Base-by-base conservation (phyloP, 164 flowering plant genomes). In the Aristolochia californica region DNA sequence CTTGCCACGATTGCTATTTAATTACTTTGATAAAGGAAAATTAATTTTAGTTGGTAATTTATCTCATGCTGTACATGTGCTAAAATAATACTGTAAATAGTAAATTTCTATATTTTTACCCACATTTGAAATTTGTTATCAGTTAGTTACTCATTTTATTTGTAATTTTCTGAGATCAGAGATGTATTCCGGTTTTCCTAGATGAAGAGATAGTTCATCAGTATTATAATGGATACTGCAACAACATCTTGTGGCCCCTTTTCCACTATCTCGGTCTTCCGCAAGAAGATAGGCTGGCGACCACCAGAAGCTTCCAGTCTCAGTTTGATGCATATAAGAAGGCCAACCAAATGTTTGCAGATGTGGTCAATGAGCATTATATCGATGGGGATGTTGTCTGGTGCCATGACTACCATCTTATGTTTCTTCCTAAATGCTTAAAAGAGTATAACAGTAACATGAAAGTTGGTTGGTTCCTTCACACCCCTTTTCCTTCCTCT, bases 391-490 rank as follows among this genome's bases (percentile, higher is more conserved):
- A 85, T 70, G 84, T 93, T 40, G 90, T 91, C 15, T 91, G 95
- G 98, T 85, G 87, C 70, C 96, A 91, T 70, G 96, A 91, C 72
- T 91, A 91, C 72, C 98, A 91, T 69, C 86, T 91, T 14, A 91
- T 91, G 96, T 91, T 76, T 64, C 90, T 91, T 54, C 96, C 96
- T 7, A 76, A 88, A 68, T 91, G 81, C 77, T 74, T 91, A 0
- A 91, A 91, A 71, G 81, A 83, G 49, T 59, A 83, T 58, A 83
- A 88, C 72, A 74, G 65, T 62, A 57, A 65, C n/a, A 88, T 88
- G 95, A 88, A 85, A 83, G 98, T 91, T 67, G 96, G 98, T 34
- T 91, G 96, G 98, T 91, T 91, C 75, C 95, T 88, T 53, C 96
- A 91, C 65, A 91, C 96, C 9, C 96, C 96, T 1, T 91, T 91